Evolutionary conservation across 192 early-diverging fungal genomes (phyloP), one percentile per base, ranked within the genome.

Genomic region (Coemansia reversa): DNA sequence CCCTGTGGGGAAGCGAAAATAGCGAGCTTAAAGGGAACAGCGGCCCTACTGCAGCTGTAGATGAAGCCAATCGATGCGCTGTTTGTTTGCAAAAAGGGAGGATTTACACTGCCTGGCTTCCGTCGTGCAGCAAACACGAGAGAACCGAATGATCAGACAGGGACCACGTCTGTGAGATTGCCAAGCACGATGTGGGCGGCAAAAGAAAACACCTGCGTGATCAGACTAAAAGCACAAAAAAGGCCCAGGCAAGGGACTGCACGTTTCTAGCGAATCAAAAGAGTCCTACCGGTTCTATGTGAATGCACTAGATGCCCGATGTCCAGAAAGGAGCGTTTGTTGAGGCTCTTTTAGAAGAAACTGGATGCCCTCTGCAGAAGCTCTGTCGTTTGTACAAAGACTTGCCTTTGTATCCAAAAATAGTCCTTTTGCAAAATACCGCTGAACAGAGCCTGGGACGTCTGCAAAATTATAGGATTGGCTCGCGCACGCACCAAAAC

Each of bases 171-270:
- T n/a, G 58, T 16, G 20, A 22, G 22, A 35, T 29, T 57, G 55
- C 32, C 55, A 57, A 57, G 29, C 32, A 35, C 29, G 55, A 32
- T 35, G 19, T 35, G 28, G 55, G 33, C 25, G 29, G 29, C 29
- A 29, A 45, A 45, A 45, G 16, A 14, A 39, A 5, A 12, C 39
- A 16, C 39, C 39, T 57, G 33, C 33, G 27, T 61, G 59, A 61
- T 61, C 59, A 61, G 59, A 61, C 59, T 49, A 49, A 23, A 49
- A 50, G 29, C 47, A 27, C 47, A 50, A 61, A 18, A 60, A 60
- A 60, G 39, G 35, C 39, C 6, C 25, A 60, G 50, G 59, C 59
- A 61, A 61, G 59, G 59, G 59, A 48, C 59, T 60, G 58, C 59
- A 61, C 47, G 47, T 25, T 28, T 45, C 50, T 25, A 49, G 27